Evolutionary conservation across 2,329 filamentous ascomycete genomes (phyloP), one percentile per base, ranked within the genome.

Genomic region (Sporothrix luriei): DNA sequence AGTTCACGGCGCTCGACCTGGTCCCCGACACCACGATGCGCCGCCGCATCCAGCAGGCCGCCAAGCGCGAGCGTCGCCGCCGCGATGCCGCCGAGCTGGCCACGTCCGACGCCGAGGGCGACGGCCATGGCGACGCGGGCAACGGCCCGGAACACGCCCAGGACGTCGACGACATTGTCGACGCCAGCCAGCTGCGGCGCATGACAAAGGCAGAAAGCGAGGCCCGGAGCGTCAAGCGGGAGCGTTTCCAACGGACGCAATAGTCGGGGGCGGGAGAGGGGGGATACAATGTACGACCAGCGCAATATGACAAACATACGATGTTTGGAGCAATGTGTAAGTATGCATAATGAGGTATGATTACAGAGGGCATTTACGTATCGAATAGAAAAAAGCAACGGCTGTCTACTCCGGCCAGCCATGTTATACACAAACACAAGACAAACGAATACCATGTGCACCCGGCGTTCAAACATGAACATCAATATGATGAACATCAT

Each of bases 11-110:
- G 70, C 90, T 61, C 0, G 87, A 91, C 73, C 82, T 91, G 69
- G 83, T 82, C 71, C 79, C 82, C 21, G 88, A 91, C 73, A 80
- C 83, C 55, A 78, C 86, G 16, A 81, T 90, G 71, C 76, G 85
- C 29, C 85, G 88, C 51, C 84, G 84, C 73, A 86, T 91, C 68
- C 82, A 85, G 77, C 85, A 88, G 7, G 80, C 83, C 9, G 80
- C 82, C 70, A 80, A 82, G 64, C 79, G 80, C 2, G 80, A 80
- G 68, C 77, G 78, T 71, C 77, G 79, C 21, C 78, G 81, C n/a
- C 78, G 80, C n/a, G 79, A 84, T 13, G 68, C 43, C 38, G 57
- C 57, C 16, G 54, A 38, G 0, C 70, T 61, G 51, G 82, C 80
- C 10, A 79, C 80, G 3, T 80, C 81, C 0, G 79, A 78, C 66